Percentiles rank a stretch among this genome's conserved stretches.
Evolutionary conservation across 768 basidiomycete species (phyloP).

Genomic region (Ramaria sp.): DNA sequence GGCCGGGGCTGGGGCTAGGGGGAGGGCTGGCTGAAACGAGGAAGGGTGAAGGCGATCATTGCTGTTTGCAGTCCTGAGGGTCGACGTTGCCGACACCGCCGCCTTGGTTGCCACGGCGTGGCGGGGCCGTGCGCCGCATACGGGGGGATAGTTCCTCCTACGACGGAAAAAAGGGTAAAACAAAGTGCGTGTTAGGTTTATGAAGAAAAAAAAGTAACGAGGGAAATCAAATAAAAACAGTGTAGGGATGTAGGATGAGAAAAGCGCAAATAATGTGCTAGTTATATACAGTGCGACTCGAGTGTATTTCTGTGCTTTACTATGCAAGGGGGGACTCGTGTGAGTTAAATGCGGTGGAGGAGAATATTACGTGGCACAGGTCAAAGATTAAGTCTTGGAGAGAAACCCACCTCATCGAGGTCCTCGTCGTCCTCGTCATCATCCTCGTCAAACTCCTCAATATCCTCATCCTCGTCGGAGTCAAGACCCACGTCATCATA

Average conservation of each 20-base stretch:
- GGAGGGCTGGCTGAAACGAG: too few species aligned
- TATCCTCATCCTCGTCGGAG: conserved; percentile 24
- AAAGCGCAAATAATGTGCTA: too few species aligned
- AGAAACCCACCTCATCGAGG: conserved; percentile 37
- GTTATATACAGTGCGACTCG: too few species aligned
- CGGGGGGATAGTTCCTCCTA: conserved; percentile 54
- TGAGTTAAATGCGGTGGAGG: too few species aligned
- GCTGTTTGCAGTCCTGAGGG: conserved; percentile 88
- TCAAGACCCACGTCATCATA: conserved; percentile 41
- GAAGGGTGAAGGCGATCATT: conserved; percentile 35
- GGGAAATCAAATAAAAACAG: too few species aligned
- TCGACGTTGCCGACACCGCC: conserved; percentile 39
- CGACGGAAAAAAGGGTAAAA: conserved; percentile 21
- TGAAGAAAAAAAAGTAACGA: not conserved
- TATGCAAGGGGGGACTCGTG: too few species aligned
- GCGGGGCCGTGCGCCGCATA: conserved; percentile 42
- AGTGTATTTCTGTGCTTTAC: too few species aligned
- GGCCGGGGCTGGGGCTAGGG: too few species aligned
- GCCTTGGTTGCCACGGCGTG: conserved; percentile 36
- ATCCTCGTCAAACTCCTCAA: conserved; percentile 16
- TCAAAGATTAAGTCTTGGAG: not conserved
- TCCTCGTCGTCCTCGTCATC: conserved; percentile 42
- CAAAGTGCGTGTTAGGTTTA: not conserved
- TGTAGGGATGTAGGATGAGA: too few species aligned
- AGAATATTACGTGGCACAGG: not conserved